These are phyloP conservation scores for Candida cerambycidarum DNA, from an alignment of 805 yeast genomes.

Conservation along the genomic window DNA sequence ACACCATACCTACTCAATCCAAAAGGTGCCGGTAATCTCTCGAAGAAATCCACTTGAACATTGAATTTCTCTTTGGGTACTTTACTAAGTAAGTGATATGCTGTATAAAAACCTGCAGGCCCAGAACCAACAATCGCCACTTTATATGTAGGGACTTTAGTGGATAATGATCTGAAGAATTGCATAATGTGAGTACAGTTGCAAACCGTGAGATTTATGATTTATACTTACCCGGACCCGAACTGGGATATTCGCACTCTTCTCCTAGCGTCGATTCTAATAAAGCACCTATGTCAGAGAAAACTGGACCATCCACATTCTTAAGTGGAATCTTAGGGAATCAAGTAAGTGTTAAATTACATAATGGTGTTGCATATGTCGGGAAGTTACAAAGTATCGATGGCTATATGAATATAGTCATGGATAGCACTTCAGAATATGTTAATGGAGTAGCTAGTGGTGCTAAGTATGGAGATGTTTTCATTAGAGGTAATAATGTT, in stretches of 20 bases:
- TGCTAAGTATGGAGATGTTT: slow-evolving; percentile 69
- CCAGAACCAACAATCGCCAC: slow-evolving; percentile 92
- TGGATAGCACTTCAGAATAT: slow-evolving; percentile 72
- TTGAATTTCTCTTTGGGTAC: slow-evolving; percentile 25
- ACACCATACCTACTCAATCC: slow-evolving; percentile 93
- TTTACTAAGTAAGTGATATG: slow-evolving; percentile 63
- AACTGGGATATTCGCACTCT: slow-evolving; percentile 1
- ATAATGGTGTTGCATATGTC: slow-evolving; percentile 80
- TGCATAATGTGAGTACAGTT: background rate
- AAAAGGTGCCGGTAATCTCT: slow-evolving; percentile 82
- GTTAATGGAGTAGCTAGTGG: slow-evolving; percentile 46
- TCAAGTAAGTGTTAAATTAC: slow-evolving; percentile 76
- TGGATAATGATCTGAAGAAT: background rate
- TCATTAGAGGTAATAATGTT: slow-evolving; percentile 86
- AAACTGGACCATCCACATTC: slow-evolving; percentile 72
- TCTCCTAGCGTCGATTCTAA: background rate
- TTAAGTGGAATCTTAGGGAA: slow-evolving; percentile 77
- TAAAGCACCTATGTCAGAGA: slow-evolving; percentile 14
- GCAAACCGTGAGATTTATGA: background rate
- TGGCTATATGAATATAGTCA: slow-evolving; percentile 93
- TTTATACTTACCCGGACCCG: slow-evolving; percentile 10
- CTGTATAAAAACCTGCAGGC: slow-evolving; percentile 94
- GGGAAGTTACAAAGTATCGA: slow-evolving; percentile 81
- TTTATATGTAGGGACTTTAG: slow-evolving; percentile 22
- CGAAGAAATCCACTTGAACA: slow-evolving; percentile 71